Evolutionary conservation across 345 rosid species (phyloP).

Genomic region (Clarkia xantiana): DNA sequence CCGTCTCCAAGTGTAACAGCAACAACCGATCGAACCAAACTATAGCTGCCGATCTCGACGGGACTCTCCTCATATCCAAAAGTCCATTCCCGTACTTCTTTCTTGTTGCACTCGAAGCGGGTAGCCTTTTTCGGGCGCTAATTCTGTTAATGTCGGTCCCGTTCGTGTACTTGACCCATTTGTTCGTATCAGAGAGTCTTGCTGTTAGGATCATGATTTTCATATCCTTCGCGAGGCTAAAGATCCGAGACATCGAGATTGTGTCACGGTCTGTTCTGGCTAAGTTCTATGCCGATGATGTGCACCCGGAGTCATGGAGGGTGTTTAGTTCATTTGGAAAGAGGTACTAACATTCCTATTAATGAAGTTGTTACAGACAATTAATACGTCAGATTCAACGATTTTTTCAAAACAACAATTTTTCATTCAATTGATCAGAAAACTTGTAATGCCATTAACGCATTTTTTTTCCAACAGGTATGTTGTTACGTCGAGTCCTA

Average conservation of each 20-base stretch:
- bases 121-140: conserved; percentile 53
- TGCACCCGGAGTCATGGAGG: conserved; percentile 68
- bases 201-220: conserved; percentile 56
- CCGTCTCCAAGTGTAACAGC: conserved; percentile 32
- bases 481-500: conserved; percentile 63
- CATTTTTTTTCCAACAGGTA: too few relatives aligned
- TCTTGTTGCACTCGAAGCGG: conserved; percentile 85
- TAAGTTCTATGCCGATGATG: conserved; percentile 73
- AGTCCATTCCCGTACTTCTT: conserved; percentile 79
- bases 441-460: too few relatives aligned
- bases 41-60: conserved; percentile 69
- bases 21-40: conserved; percentile 61
- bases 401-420: too few relatives aligned
- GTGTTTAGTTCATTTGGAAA: conserved; percentile 71
- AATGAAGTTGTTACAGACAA: too few relatives aligned
- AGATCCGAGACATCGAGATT: conserved; percentile 53
- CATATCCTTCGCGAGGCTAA: conserved; percentile 58
- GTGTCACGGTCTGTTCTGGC: conserved; percentile 76
- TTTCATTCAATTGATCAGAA: too few relatives aligned
- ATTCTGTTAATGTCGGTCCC: conserved; percentile 54
- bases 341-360: too few relatives aligned
- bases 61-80: conserved; percentile 64
- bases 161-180: conserved; percentile 46
- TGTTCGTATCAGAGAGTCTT: conserved; percentile 47
- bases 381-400: too few relatives aligned